These are phyloP conservation scores for Typha latifolia DNA, from an alignment of 176 grass and related monocot species.

Conservation along the genomic window DNA sequence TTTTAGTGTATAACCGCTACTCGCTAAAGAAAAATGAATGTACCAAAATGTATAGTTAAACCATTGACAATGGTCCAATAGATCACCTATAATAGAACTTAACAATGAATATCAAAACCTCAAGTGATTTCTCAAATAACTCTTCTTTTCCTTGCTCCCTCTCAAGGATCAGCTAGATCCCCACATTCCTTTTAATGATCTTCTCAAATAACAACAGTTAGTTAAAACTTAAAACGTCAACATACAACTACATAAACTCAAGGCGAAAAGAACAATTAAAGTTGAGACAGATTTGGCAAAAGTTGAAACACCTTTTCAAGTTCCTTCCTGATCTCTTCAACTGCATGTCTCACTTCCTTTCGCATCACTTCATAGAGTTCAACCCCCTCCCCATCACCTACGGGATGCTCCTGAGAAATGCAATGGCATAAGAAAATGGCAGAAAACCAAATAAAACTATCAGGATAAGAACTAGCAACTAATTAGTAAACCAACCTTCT, in stretches of 20 bases:
- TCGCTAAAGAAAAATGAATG: too few species aligned
- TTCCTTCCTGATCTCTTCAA: constrained; percentile 74
- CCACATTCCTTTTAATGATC: too few species aligned
- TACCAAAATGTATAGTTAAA: too few species aligned
- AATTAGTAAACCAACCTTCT: constrained; percentile 39
- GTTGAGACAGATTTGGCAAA: not conserved
- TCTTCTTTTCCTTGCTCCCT: too few species aligned
- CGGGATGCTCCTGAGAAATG: constrained; percentile 32
- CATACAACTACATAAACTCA: constrained; percentile 2
- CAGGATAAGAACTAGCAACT: not conserved
- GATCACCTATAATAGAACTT: too few species aligned
- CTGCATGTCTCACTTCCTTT: constrained; percentile 82
- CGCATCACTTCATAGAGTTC: constrained; percentile 65
- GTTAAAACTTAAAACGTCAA: not conserved
- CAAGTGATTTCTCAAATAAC: too few species aligned
- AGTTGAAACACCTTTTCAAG: constrained; percentile 52
- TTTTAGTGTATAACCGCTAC: too few species aligned
- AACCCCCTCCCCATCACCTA: constrained; percentile 20
- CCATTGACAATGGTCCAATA: too few species aligned
- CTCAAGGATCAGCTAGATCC: too few species aligned
- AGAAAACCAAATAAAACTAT: not conserved
- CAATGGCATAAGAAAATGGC: constrained; percentile 1
- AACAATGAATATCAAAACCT: too few species aligned
- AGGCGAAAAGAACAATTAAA: constrained; percentile 13
- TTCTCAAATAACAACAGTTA: too few species aligned